Evolutionary conservation across 2,329 filamentous ascomycete genomes (phyloP), one percentile per base, ranked within the genome.

Genomic region (Coniella vitis): DNA sequence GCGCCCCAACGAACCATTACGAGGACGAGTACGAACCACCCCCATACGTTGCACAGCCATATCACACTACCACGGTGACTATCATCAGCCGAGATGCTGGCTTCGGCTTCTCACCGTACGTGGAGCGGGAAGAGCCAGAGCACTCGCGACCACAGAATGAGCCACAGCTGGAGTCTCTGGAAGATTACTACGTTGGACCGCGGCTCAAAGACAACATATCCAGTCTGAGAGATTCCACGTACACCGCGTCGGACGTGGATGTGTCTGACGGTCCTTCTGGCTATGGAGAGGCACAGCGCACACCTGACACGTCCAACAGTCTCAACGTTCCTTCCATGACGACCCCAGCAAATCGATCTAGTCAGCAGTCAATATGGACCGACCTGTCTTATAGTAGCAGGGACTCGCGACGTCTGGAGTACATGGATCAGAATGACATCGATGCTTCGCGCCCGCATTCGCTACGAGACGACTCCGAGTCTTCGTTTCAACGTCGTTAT

Each of bases 341-440:
- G 43, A 59, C 69, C 45, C 62, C 70, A 37, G 62, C 65, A 51
- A 68, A 79, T 51, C 69, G 77, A 34, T 63, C 65, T 17, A 81
- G 78, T 54, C 74, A 78, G 42, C 72, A 75, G 47, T 79, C 78
- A 2, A 67, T 70, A n/a, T 82, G 78, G 78, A 81, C 78, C 21
- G 78, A 82, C 57, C 74, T 76, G 52, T 79, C 78, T 0, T 53
- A 53, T 34, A 53, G 51, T 20, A 53, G 51, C 35, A 44, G 51
- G 38, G 51, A 53, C 34, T 53, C 51, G 4, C 51, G 51, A 13
- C 48, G 51, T 14, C 39, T 53, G n/a, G 51, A 53, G 16, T 53
- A 51, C 20, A 40, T 48, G n/a, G 49, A 52, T 13, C 80, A 75
- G 50, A 69, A 66, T 17, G 73, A 76, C 25, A 65, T 65, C 34